A percentile compares a stretch with the other conserved stretches of the same genome.
phyloP scores from a whole-genome alignment of 352 stramenopile genomes.

The Phytophthora idaei region DNA sequence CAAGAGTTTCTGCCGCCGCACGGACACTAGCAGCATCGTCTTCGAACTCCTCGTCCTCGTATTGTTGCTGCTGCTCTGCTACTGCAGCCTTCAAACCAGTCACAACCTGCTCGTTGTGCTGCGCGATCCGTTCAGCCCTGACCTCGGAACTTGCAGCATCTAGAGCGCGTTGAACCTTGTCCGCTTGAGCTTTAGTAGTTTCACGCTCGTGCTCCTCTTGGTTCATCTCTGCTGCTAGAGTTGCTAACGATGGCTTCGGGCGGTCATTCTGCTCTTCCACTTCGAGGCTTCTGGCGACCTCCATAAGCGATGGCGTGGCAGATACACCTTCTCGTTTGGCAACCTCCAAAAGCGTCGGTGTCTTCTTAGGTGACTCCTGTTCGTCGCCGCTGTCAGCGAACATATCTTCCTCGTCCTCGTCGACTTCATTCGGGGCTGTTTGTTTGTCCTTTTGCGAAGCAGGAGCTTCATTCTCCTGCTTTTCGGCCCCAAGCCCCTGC shows the following conservation, averaged over 20 bases:
- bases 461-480: constrained; percentile 12
- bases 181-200: constrained; percentile 7
- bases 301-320: constrained; percentile 16
- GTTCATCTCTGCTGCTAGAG: constrained; percentile 50
- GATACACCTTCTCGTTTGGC: constrained; percentile 35
- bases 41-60: constrained; percentile 60
- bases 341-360: constrained; percentile 38
- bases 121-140: constrained; percentile 29
- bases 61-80: constrained; percentile 49
- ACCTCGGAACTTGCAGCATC: constrained; percentile 32
- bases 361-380: constrained; percentile 20
- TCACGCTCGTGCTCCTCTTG: constrained; percentile 42
- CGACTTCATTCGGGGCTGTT: constrained; percentile 10
- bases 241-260: constrained; percentile 21
- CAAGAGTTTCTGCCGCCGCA: constrained; percentile 28
- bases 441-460: background rate
- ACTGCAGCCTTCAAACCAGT: constrained; percentile 40
- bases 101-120: constrained; percentile 33
- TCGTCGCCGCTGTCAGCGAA: constrained; percentile 39
- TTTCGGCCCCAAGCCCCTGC: constrained; percentile 32
- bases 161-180: constrained; percentile 40
- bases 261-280: constrained; percentile 13
- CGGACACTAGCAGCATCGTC: constrained; percentile 39
- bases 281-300: constrained; percentile 27
- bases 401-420: constrained; percentile 39